A percentile compares a stretch with the other conserved stretches of the same genome.
phyloP scores from a whole-genome alignment of 2,329 filamentous ascomycete genomes.

The Monilinia laxa region DNA sequence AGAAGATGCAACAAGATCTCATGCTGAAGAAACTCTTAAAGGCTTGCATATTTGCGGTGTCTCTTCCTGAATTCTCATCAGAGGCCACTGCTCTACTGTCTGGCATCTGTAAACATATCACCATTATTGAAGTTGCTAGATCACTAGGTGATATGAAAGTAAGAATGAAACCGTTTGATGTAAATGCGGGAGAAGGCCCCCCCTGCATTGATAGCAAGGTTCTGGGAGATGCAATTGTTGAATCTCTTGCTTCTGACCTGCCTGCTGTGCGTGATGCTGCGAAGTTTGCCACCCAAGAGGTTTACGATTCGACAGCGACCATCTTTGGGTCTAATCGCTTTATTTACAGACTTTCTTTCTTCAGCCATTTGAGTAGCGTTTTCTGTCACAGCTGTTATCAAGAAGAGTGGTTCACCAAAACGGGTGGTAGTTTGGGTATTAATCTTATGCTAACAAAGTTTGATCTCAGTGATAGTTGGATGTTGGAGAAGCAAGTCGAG shows the following conservation, averaged over 20 bases:
- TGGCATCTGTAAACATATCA: slow-evolving; percentile 85
- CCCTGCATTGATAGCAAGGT: slow-evolving; percentile 83
- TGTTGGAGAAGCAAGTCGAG: slow-evolving; percentile 78
- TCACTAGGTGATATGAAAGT: slow-evolving; percentile 81
- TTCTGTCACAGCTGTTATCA: slow-evolving; percentile 96
- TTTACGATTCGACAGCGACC: slow-evolving; percentile 71
- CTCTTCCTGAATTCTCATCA: slow-evolving; percentile 74
- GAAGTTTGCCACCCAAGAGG: slow-evolving; percentile 71
- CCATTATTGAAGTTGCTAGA: slow-evolving; percentile 82
- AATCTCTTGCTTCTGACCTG: slow-evolving; percentile 85
- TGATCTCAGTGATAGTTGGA: slow-evolving; percentile 80
- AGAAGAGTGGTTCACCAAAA: slow-evolving; percentile 98
- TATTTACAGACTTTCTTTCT: slow-evolving; percentile 78
- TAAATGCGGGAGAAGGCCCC: slow-evolving; percentile 80
- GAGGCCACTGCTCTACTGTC: slow-evolving; percentile 74
- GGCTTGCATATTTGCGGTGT: slow-evolving; percentile 81
- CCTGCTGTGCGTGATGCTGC: slow-evolving; percentile 78
- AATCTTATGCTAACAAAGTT: slow-evolving; percentile 82
- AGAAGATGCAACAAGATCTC: slow-evolving; percentile 81
- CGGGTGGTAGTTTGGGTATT: slow-evolving; percentile 87
- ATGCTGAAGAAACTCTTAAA: slow-evolving; percentile 85
- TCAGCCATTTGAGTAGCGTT: slow-evolving; percentile 74
- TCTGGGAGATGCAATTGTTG: slow-evolving; percentile 84
- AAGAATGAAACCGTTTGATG: slow-evolving; percentile 75
- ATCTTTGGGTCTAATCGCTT: slow-evolving; percentile 76